Evolutionary conservation across 208 protist species (phyloP), one percentile per base, ranked within the genome.

Genomic region (Cochliopodium minus): DNA sequence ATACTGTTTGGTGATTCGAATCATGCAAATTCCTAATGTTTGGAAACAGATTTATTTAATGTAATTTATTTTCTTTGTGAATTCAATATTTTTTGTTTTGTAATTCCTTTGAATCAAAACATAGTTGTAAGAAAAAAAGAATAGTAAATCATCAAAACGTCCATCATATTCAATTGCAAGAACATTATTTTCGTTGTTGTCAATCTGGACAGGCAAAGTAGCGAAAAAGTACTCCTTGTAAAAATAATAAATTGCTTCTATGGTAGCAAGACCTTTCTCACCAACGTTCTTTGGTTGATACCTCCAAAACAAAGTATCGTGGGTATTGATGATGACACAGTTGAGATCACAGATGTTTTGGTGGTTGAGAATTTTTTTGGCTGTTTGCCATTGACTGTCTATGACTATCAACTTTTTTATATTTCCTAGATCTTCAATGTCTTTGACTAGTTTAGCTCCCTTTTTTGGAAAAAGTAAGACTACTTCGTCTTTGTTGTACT

Each of bases 231-330:
- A 90, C 60, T 90, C 80, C 15, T 75, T 70, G 36, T 87, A 67
- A 57, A 88, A 86, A 67, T 87, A 89, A 71, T 88, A 91, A 59
- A 93, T 93, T 7, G 86, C 86, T 70, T 92, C 87, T 22, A 92
- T 86, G 4, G 87, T 92, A 4, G 85, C 81, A 7, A 93, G 70
- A 63, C 83, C 85, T 13, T 74, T 74, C 10, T 80, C 76, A 4
- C 50, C 43, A 53, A 85, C 81, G 60, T 85, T 84, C 61, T 80
- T 86, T 9, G 52, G 15, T 70, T 92, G 82, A 53, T 85, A 90
- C 7, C 87, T 72, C 86, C 87, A 93, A 61, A 93, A 93, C 15
- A 85, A 72, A 4, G 85, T 89, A 17, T 79, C 67, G 48, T 78
- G 72, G 55, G 86, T 79, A 57, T 73, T 71, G 10, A 77, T 52